These are phyloP conservation scores for Cystobasidium pallidum DNA, from an alignment of 1,284 basidiomycete species.

Conservation along the genomic window DNA sequence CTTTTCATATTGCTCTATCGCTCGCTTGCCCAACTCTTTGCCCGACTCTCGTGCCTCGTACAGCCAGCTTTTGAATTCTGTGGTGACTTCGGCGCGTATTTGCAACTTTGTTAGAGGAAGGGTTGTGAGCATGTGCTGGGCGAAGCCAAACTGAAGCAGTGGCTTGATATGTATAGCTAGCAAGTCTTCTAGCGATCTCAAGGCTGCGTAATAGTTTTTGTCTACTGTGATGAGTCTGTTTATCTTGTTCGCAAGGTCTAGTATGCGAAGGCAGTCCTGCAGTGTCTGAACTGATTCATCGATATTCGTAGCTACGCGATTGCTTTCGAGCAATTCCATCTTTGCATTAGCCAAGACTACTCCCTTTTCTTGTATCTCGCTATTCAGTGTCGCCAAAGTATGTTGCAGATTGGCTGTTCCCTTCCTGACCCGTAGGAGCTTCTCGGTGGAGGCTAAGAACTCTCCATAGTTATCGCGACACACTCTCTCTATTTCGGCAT, in stretches of 20 bases:
- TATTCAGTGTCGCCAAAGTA: slow-evolving; percentile 64
- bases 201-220: slow-evolving; percentile 90
- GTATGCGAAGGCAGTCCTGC: slow-evolving; percentile 84
- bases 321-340: slow-evolving; percentile 80
- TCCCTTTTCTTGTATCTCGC: slow-evolving; percentile 69
- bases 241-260: slow-evolving; percentile 93
- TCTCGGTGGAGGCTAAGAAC: slow-evolving; percentile 94
- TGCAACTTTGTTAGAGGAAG: slow-evolving; percentile 84
- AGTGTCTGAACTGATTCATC: slow-evolving; percentile 95
- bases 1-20: slow-evolving; percentile 85
- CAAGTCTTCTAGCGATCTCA: slow-evolving; percentile 88
- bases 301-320: slow-evolving; percentile 87
- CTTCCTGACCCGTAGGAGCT: slow-evolving; percentile 87
- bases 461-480: slow-evolving; percentile 60
- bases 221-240: slow-evolving; percentile 85
- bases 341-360: slow-evolving; percentile 74
- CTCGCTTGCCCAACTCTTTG: slow-evolving; percentile 80
- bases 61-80: slow-evolving; percentile 95
- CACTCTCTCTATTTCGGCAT: slow-evolving; percentile 43
- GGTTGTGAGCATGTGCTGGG: slow-evolving; percentile 86
- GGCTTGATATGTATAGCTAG: slow-evolving; percentile 86
- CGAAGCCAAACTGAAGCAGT: slow-evolving; percentile 89
- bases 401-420: slow-evolving; percentile 63
- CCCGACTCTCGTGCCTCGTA: slow-evolving; percentile 90
- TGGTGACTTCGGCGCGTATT: slow-evolving; percentile 90